Conservation (phyloP, 495 filamentous ascomycete genomes). For the Aspergillus funiculosus region DNA sequence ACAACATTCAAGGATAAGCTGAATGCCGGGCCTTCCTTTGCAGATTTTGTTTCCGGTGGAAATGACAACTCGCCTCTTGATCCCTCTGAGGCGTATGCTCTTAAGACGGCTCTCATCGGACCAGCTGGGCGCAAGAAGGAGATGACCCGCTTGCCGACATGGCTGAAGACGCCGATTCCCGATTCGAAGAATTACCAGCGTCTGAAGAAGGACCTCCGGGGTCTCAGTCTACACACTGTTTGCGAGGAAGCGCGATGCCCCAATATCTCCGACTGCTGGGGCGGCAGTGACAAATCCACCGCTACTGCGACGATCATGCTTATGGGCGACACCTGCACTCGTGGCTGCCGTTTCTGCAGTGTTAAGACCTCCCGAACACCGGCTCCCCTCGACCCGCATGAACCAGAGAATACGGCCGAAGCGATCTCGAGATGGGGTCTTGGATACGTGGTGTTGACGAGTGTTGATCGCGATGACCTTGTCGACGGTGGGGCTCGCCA, state of each 20-base stretch:
- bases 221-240: constrained; percentile 86
- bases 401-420: constrained; percentile 94
- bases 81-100: constrained; percentile 50
- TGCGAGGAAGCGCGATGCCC: constrained; percentile 97
- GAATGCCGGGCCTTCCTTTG: constrained; percentile 76
- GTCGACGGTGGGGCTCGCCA: constrained; percentile 82
- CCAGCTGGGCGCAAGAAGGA: constrained; percentile 72
- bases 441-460: constrained; percentile 92
- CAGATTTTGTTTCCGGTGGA: constrained; percentile 65
- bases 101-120: constrained; percentile 74
- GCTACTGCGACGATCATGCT: constrained; percentile 99
- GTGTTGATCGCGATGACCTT: constrained; percentile 88
- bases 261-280: constrained; percentile 98
- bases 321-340: constrained; percentile 97
- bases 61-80: constrained; percentile 53
- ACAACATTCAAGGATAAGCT: constrained; percentile 75
- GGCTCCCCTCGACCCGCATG: constrained; percentile 83
- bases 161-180: constrained; percentile 95
- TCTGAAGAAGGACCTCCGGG: constrained; percentile 87
- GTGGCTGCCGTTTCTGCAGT: constrained; percentile 93
- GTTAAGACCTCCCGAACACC: constrained; percentile 83
- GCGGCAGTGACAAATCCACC: constrained; percentile 75
- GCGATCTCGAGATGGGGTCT: constrained; percentile 88
- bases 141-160: constrained; percentile 85
- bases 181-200: constrained; percentile 80